A percentile compares a stretch with the other conserved stretches of the same genome.
These are phyloP conservation scores for Arthroderma uncinatum DNA, from an alignment of 2,329 filamentous ascomycete genomes.

Conservation along the genomic window DNA sequence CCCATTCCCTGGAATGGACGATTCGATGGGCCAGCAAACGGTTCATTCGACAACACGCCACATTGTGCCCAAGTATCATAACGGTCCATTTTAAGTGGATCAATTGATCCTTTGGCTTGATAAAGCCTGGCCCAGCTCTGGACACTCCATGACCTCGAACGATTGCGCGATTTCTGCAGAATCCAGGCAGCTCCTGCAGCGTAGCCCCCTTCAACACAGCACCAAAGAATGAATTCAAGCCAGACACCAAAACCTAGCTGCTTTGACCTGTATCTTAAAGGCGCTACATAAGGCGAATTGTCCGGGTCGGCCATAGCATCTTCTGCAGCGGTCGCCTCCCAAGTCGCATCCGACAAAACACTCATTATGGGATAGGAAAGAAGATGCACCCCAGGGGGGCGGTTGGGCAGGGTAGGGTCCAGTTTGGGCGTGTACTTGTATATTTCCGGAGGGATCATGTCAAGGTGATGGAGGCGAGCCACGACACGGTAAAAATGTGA, in stretches of 20 bases:
- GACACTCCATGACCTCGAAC: conserved; percentile 28
- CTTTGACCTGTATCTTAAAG: conserved; percentile 23
- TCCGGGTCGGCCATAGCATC: conserved; percentile 26
- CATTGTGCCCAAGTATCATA: conserved; percentile 29
- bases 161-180: conserved; percentile 25
- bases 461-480: conserved; percentile 37
- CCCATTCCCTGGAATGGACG: conserved; percentile 32
- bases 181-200: conserved; percentile 33
- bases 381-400: conserved; percentile 36
- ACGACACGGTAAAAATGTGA: conserved; percentile 35
- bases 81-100: conserved; percentile 26
- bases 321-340: conserved; percentile 32
- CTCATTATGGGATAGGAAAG: conserved; percentile 38
- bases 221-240: conserved; percentile 42
- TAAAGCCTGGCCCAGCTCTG: conserved; percentile 32
- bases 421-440: conserved; percentile 30
- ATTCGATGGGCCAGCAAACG: conserved; percentile 14
- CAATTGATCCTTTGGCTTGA: conserved; percentile 19
- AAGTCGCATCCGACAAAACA: conserved; percentile 37
- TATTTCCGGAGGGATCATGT: conserved; percentile 32
- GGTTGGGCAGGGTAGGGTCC: conserved; percentile 21
- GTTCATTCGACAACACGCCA: conserved; percentile 12
- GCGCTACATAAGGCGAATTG: conserved; percentile 23
- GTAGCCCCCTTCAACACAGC: conserved; percentile 39
- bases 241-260: conserved; percentile 39